Evolutionary conservation across 2,329 filamentous ascomycete species (phyloP), one percentile per base, ranked within the genome.

Genomic region (Rosellinia necatrix): DNA sequence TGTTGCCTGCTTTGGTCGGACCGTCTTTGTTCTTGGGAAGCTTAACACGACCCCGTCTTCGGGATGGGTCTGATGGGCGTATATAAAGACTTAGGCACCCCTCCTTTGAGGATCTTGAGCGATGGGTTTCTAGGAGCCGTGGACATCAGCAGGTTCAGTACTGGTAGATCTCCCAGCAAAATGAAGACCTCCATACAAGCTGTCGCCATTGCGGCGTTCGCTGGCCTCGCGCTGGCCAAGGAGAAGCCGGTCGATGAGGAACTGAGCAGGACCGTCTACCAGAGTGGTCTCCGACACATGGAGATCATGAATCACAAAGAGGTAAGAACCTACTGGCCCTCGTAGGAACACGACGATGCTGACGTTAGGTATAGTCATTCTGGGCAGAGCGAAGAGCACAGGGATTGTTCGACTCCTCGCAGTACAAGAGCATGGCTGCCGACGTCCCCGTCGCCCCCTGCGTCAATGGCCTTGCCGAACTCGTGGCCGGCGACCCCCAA

Each of bases 271-370:
- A 60, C 68, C 43, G 56, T 72, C 57, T 72, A 67, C 60, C 64
- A 69, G 55, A 70, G 62, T 57, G 70, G 70, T 47, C 6, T 68
- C 37, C 64, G 67, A 59, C 70, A 72, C 55, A 61, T 69, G 62
- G 59, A 62, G 48, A 69, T 70, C 60, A 70, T 70, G 68, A 48
- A 61, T 13, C 62, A 64, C 34, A 71, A 71, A 58, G 61, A 53
- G 62, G 68, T 71, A 65, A 40, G 52, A 10, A 44, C 27, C 10
- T 40, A 38, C 17, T n/a, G n/a, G n/a, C n/a, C n/a, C n/a, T n/a
- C n/a, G n/a, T n/a, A n/a, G n/a, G n/a, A n/a, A n/a, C n/a, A n/a
- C n/a, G n/a, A n/a, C n/a, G 5, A 19, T 44, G 25, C 46, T 61
- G 12, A 61, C 32, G 44, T n/a, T 22, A 10, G 6, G 6, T 22